phyloP scores from a whole-genome alignment of 2,329 filamentous ascomycete genomes.

The Trichoderma lentiforme region DNA sequence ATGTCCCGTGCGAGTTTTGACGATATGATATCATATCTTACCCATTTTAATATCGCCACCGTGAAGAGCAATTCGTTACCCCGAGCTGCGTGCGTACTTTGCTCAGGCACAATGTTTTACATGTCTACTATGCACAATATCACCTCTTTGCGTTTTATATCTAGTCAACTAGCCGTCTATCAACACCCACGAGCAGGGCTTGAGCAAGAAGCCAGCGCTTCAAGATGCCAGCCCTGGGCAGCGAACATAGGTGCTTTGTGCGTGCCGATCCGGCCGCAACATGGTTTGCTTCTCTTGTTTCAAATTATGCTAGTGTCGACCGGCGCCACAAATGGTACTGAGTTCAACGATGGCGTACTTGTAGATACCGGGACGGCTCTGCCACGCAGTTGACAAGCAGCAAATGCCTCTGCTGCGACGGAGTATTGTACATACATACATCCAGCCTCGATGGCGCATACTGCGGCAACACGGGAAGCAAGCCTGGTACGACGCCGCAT shows the following conservation, averaged over 20 bases:
- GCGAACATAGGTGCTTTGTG: background rate
- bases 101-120: background rate
- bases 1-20: background rate
- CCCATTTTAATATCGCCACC: conserved; percentile 4
- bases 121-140: background rate
- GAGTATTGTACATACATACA: background rate
- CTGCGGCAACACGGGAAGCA: background rate
- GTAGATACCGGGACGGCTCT: background rate
- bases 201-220: background rate
- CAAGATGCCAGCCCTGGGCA: background rate
- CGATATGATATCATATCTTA: conserved; percentile 15
- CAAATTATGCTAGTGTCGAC: conserved; percentile 1
- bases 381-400: background rate
- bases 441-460: background rate
- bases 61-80: background rate
- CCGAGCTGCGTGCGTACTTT: background rate
- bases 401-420: background rate
- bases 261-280: conserved; percentile 13
- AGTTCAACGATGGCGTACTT: background rate
- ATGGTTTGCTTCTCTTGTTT: conserved; percentile 1
- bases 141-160: background rate
- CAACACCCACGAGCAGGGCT: background rate
- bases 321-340: conserved; percentile 5
- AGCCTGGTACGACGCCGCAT: conserved; percentile 4
- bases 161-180: background rate